Percentiles rank a stretch among this genome's conserved stretches.
Conservation (phyloP, 2,329 filamentous ascomycete genomes). For the Paecilomyces formosus region DNA sequence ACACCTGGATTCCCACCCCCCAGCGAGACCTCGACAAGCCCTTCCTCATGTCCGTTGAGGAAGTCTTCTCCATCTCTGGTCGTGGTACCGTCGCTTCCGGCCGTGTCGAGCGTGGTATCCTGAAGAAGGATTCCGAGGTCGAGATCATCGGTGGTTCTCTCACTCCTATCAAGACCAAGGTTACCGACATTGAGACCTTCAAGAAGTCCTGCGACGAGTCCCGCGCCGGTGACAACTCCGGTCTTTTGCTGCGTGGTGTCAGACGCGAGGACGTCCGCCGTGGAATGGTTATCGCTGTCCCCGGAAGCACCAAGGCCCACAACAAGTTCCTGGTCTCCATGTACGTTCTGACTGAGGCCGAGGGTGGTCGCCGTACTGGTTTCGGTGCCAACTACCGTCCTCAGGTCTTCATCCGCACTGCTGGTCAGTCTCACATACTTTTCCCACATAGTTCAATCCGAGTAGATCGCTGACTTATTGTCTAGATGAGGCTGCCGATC, state of each 20-base stretch:
- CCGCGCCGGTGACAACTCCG: conserved; percentile 94
- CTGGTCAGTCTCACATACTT: conserved; percentile 52
- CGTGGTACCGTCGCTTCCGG: conserved; percentile 96
- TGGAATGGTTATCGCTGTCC: conserved; percentile 88
- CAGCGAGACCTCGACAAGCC: conserved; percentile 93
- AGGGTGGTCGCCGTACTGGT: conserved; percentile 93
- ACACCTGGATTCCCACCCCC: conserved; percentile 94
- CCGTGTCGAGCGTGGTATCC: conserved; percentile 87
- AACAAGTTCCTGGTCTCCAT: conserved; percentile 90
- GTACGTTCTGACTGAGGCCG: conserved; percentile 96
- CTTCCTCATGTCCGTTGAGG: conserved; percentile 97
- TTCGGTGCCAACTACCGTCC: conserved; percentile 96
- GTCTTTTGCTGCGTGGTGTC: conserved; percentile 89
- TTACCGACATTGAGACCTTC: conserved; percentile 99
- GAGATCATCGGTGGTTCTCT: conserved; percentile 85
- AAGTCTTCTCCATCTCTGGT: conserved; percentile 81
- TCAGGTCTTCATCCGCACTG: conserved; percentile 91
- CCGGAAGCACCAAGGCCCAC: conserved; percentile 77
- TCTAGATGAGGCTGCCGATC: conserved; percentile 59
- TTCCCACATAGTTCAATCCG: neutral
- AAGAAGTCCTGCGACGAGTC: conserved; percentile 99
- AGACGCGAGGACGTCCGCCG: conserved; percentile 90
- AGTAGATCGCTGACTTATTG: neutral
- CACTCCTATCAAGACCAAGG: conserved; percentile 90
- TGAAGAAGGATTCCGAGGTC: conserved; percentile 92